phyloP scores from a whole-genome alignment of 768 basidiomycete species.

The Neoboletus brunneissimus region DNA sequence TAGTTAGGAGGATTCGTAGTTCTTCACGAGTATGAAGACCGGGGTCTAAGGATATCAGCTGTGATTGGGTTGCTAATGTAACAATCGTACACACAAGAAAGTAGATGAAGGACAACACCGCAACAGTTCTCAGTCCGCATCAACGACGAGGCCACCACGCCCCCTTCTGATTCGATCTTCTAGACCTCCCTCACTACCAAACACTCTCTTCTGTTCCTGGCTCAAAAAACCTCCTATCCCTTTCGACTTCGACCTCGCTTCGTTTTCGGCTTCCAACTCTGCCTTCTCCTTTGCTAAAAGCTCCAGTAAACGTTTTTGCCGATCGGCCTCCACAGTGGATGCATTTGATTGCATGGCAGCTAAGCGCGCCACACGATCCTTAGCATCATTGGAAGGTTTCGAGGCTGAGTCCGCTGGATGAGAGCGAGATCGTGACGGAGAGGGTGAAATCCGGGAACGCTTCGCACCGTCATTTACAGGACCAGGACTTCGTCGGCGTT shows the following conservation, averaged over 20 bases:
- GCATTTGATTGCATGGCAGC: conserved; percentile 88
- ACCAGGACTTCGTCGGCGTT: conserved; percentile 39
- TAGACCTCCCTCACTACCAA: conserved; percentile 72
- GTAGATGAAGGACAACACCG: conserved; percentile 1
- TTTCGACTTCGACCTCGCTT: conserved; percentile 62
- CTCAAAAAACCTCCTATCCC: conserved; percentile 81
- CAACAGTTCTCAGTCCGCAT: conserved; percentile 33
- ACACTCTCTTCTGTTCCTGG: conserved; percentile 80
- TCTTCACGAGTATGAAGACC: neutral
- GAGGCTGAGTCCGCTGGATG: conserved; percentile 9
- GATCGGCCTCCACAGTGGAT: conserved; percentile 57
- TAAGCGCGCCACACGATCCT: conserved; percentile 78
- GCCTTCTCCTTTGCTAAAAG: conserved; percentile 76
- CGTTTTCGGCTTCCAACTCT: conserved; percentile 71
- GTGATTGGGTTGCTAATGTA: conserved; percentile 1
- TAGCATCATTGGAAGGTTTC: conserved; percentile 27
- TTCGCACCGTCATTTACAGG: conserved; percentile 37
- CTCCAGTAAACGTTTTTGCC: conserved; percentile 66
- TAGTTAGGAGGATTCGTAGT: neutral
- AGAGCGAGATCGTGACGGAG: conserved; percentile 25
- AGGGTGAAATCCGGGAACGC: conserved; percentile 49
- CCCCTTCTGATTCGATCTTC: conserved; percentile 78
- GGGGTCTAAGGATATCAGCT: neutral
- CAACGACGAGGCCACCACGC: conserved; percentile 65
- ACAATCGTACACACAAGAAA: conserved; percentile 7